Base-by-base conservation (phyloP, 805 yeast genomes). In the Priceomyces haplophilus region DNA sequence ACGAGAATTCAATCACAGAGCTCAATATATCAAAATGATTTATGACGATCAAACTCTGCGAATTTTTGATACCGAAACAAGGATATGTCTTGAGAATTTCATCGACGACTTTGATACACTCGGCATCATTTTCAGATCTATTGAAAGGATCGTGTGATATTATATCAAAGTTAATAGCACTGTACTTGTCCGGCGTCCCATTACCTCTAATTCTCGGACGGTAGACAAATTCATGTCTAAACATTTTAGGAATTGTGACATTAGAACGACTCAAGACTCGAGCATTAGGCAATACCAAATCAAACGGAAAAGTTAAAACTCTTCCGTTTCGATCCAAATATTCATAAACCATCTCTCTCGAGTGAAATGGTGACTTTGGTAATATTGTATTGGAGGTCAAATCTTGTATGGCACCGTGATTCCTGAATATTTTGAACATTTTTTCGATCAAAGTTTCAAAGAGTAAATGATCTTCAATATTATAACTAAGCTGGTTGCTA, bases 341-440 rank as follows among this genome's bases (percentile, higher is more conserved):
- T 53, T 90, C 93, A 51, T 85, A 88, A 0, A 87, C 83, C 38
- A 77, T 75, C 40, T 81, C 85, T 17, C 78, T 70, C 1, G 82
- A 64, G 46, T 75, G 76, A 56, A 85, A 82, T 2, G 83, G 74
- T 1, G 93, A 84, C 49, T 83, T 84, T 0, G 98, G 99, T 47
- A 89, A 82, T n/a, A 93, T 58, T 1, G 77, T 56, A 40, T 63
- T 62, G 0, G 95, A 78, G 19, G 82, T 80, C 40, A 76, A 76
- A 43, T 83, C 85, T 45, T 87, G 90, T 29, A 90, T 72, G 1
- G 96, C 97, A 8, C 98, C 99, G 57, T 93, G 98, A 15, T 67
- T 72, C 40, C 76, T 72, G 61, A 91, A 90, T 1, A 89, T 76
- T 0, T 62, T 61, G n/a, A 72, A 71, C 6, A 91, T 68, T 45